Evolutionary conservation across 2,329 filamentous ascomycete species (phyloP), one percentile per base, ranked within the genome.

Genomic region (Talaromyces verruculosus): DNA sequence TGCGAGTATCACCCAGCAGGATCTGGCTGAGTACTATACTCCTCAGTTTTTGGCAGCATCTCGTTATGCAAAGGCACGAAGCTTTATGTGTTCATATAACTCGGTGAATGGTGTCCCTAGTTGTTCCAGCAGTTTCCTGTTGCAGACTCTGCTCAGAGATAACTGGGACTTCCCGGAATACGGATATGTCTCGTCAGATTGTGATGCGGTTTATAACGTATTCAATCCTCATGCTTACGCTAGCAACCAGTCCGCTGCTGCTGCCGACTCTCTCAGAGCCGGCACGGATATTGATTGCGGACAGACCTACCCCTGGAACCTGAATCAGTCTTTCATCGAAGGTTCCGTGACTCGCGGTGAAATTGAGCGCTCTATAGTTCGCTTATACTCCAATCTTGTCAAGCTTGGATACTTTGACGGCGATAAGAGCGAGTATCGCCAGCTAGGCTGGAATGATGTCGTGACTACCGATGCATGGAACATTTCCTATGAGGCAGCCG

Each of bases 21-120:
- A 91, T 67, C 77, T 91, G 4, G 82, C 84, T 0, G 88, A 90
- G 70, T 91, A 90, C 76, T 91, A 89, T 71, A 81, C 89, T 47
- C 87, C 86, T 0, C 84, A 87, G 0, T 91, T 91, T 77, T 80
- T 88, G 71, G 83, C 83, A 73, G 90, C 88, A 74, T 86, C 84
- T 53, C 80, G 84, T 11, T 85, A 88, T 71, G 82, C 84, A 3
- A 81, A 83, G 55, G 84, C 84, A 3, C 80, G 82, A 17, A 88
- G 87, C 39, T 79, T 88, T 68, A 88, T 88, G 86, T 88, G 85
- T 70, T 83, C 83, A 0, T 88, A 88, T 73, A 88, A 91, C 68
- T 79, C 87, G 0, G 80, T 91, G 47, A 89, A 91, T 65, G 89
- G 89, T 0, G 82, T 87, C 0, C 88, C 89, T 0, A 83, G 87